These are phyloP conservation scores for Fusarium torreyae DNA, from an alignment of 2,329 filamentous ascomycete species.

Conservation along the genomic window DNA sequence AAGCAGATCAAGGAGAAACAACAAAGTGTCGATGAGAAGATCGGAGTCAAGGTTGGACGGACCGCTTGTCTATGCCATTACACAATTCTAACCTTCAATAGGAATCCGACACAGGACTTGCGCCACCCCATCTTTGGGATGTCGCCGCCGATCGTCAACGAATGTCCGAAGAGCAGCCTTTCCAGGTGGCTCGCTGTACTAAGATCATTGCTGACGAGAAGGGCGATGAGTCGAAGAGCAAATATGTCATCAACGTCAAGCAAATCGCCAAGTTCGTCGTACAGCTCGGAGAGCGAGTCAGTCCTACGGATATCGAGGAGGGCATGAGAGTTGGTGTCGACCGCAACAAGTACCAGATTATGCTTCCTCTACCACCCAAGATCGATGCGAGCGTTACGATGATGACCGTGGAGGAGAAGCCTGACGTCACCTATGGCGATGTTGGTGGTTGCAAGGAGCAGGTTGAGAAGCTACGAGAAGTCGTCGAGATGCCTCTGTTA, in stretches of 20 bases:
- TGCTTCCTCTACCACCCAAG: constrained; percentile 95
- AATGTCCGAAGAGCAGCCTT: constrained; percentile 97
- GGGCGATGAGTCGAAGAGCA: constrained; percentile 94
- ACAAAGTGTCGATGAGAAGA: constrained; percentile 98
- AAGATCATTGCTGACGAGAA: constrained; percentile 99
- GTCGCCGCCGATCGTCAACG: constrained; percentile 97
- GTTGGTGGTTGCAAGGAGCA: constrained; percentile 99
- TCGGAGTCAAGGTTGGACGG: constrained; percentile 79
- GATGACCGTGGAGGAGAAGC: constrained; percentile 99
- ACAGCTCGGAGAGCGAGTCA: constrained; percentile 95
- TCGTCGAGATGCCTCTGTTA: constrained; percentile 97
- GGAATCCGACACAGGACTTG: constrained; percentile 98
- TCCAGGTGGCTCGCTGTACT: constrained; percentile 97
- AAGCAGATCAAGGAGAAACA: constrained; percentile 99
- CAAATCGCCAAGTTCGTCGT: constrained; percentile 99
- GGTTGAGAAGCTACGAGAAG: constrained; percentile 98
- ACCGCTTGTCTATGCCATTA: background rate
- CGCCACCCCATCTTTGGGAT: constrained; percentile 98
- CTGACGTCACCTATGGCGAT: constrained; percentile 98
- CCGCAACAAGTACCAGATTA: constrained; percentile 98
- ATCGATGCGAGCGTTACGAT: constrained; percentile 99
- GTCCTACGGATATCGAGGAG: constrained; percentile 98
- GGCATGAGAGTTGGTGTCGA: constrained; percentile 99
- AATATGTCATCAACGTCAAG: constrained; percentile 99
- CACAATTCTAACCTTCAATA: constrained; percentile 56